Evolutionary conservation across 768 basidiomycete genomes (phyloP), one percentile per base, ranked within the genome.

Genomic region (Leccinum uliginosum): DNA sequence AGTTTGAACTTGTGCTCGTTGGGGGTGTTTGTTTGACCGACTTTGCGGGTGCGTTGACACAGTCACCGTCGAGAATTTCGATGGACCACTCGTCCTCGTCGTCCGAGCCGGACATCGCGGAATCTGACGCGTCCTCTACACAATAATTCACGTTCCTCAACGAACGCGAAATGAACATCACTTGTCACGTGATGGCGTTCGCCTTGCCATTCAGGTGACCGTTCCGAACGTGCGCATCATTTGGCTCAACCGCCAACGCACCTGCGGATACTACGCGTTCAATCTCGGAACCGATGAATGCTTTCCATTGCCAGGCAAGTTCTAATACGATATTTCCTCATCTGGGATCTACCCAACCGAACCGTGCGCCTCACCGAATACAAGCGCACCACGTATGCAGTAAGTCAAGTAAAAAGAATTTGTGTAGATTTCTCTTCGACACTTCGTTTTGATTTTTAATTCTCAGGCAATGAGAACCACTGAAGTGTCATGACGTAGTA

Each of bases 21-120:
- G 57, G 19, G 9, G 45, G 26, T 53, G 38, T 53, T 64, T 59
- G 61, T 66, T 69, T 65, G 66, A 59, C 53, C 5, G n/a, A 17
- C 59, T 62, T 60, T 59, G 56, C 27, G n/a, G 54, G 56, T 14
- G 32, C 50, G 15, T 56, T 51, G 51, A 56, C 50, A 49, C 40
- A 53, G 24, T 60, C 56, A 21, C 58, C 70, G 7, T 71, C 70
- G 38, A 66, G 30, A 38, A 71, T 70, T 55, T 73, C 71, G 34
- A 71, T 60, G 23, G 70, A 71, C 62, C 64, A 70, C 45, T 73
- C 70, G 21, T 67, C 55, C 40, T 73, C 70, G 23, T 68, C 55
- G 12, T 58, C 60, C 14, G 60, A 57, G 34, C 62, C 58, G 57
- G 70, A 59, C 23, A 50, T 46, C 30, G 44, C 26, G 12, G 53